Base-by-base conservation (phyloP, 805 yeast genomes). In the Wickerhamiella slavikovae region DNA sequence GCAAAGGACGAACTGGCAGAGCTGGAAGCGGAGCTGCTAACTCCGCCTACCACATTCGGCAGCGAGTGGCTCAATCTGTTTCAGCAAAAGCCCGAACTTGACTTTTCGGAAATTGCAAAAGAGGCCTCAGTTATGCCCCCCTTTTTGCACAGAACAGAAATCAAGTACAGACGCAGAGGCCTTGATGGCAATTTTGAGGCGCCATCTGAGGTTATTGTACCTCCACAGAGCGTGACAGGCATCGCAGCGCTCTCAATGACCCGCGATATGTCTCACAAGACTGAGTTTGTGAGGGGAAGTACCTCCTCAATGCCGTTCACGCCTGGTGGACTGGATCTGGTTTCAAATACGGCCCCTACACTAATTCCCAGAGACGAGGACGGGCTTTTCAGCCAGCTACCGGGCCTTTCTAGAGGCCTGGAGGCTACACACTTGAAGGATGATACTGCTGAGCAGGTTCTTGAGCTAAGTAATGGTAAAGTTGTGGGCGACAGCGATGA, bases 311-410 rank as follows among this genome's bases (percentile, higher is more conserved):
- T 85, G 43, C 98, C 98, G 0, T 89, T 89, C 46, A 71, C 74
- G 34, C 98, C 98, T 0, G 96, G 98, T 39, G 95, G 96, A 2
- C 39, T 66, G n/a, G 53, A 53, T 3, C 42, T 52, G 39, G 27
- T n/a, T 11, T 45, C 38, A 8, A 41, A 43, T 12, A 38, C 48
- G 3, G 38, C 41, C 4, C 36, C 42, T 8, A 33, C 32, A 3
- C 40, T 40, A 60, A 24, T 76, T 27, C 89, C 75, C 42, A 64
- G 72, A 43, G 85, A 77, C 43, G 54, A 52, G 2, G 59, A 66
- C 19, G 98, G 96, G 0, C 51, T 89, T 22, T 77, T 73, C 43
- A 91, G 79, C 47, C 51, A 68, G 1, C 89, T 95, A 0, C 85
- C 73, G 13, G 94, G 94, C 0, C 58, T 89, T 31, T 45, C 65